Evolutionary conservation across 768 basidiomycete species (phyloP).

Genomic region (Clavaria fumosa): DNA sequence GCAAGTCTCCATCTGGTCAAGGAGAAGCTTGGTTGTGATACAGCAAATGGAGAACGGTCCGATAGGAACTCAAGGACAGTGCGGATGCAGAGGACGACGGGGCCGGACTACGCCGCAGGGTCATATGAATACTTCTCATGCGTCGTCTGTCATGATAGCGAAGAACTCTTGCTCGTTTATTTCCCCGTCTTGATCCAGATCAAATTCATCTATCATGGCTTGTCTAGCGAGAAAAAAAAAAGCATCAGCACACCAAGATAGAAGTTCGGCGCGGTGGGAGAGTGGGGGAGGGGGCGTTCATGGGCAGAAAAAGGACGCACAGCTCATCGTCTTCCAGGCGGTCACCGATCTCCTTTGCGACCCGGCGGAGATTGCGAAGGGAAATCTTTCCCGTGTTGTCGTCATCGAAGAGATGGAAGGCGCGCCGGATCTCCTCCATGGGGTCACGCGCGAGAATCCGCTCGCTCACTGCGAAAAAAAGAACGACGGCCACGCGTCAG

Average conservation of each 20-base stretch:
- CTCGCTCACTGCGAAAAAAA: constrained; percentile 61
- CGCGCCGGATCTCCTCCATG: constrained; percentile 88
- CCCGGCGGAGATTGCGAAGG: constrained; percentile 76
- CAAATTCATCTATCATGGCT: constrained; percentile 99
- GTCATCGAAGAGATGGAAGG: constrained; percentile 94
- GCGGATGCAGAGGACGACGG: too few relatives aligned
- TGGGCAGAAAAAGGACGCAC: constrained; percentile 31
- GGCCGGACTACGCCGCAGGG: too few relatives aligned
- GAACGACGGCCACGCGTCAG: constrained; percentile 2
- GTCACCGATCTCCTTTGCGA: constrained; percentile 95
- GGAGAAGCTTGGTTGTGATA: too few relatives aligned
- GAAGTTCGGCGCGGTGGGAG: too few relatives aligned
- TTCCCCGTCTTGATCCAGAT: constrained; percentile 95
- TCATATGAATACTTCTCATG: constrained; percentile 22
- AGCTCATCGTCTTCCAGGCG: constrained; percentile 90
- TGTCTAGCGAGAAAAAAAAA: constrained; percentile 37
- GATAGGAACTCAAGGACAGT: too few relatives aligned
- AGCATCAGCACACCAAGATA: not conserved
- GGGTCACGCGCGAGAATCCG: constrained; percentile 89
- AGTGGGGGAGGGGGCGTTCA: too few relatives aligned
- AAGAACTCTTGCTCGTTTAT: constrained; percentile 95
- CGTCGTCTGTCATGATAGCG: constrained; percentile 92
- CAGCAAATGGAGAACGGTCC: too few relatives aligned
- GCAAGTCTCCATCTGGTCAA: too few relatives aligned
- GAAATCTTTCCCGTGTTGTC: constrained; percentile 92